Percentiles rank a stretch among this genome's conserved stretches.
Conservation (phyloP, 225 moss, liverwort and hornwort genomes). For the Neckera pumila region DNA sequence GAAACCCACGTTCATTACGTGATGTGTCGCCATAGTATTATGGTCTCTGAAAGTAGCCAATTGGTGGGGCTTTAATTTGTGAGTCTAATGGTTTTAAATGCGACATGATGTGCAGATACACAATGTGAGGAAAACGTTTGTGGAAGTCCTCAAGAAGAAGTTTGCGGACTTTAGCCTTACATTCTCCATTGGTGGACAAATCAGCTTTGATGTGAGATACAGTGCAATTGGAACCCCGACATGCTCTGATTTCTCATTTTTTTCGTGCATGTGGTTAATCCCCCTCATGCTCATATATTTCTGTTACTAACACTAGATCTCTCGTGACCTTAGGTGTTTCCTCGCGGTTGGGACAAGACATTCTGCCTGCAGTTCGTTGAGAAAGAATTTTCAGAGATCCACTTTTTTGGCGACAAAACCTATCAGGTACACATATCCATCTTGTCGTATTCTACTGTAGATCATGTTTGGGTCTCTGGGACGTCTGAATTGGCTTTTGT, state of each 20-base stretch:
- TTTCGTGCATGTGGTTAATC: neutral
- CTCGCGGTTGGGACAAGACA: constrained; percentile 89
- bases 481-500: neutral
- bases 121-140: constrained; percentile 71
- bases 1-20: neutral
- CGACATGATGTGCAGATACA: constrained; percentile 45
- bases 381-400: constrained; percentile 78
- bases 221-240: neutral
- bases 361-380: constrained; percentile 81
- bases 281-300: neutral
- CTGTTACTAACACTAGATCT: neutral
- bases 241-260: neutral
- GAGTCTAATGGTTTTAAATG: neutral
- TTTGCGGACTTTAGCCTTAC: constrained; percentile 66
- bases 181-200: constrained; percentile 90
- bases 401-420: constrained; percentile 97
- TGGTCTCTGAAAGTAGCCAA: neutral
- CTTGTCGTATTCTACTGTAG: neutral
- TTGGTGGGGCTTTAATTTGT: neutral
- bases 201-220: constrained; percentile 88
- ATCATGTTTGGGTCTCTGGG: neutral
- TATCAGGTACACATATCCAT: constrained; percentile 22
- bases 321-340: constrained; percentile 57
- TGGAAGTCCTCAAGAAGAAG: constrained; percentile 68
- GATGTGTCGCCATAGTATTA: neutral